A percentile compares a stretch with the other conserved stretches of the same genome.
These are phyloP conservation scores for Sclerotinia minor DNA, from an alignment of 2,329 filamentous ascomycete genomes.

Conservation along the genomic window DNA sequence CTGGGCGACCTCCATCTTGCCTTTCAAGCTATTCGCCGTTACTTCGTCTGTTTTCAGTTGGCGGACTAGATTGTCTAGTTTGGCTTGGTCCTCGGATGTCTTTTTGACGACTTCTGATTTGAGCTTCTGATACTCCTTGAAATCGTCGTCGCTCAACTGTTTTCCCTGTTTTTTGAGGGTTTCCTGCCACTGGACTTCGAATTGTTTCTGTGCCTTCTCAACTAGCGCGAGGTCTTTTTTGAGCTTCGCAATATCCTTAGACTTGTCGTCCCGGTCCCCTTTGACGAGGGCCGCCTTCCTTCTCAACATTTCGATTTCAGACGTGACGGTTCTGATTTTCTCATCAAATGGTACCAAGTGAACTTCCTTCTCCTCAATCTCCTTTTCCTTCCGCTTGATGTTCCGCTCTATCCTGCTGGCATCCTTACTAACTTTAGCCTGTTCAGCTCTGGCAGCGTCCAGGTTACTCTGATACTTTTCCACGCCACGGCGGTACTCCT, in stretches of 20 bases:
- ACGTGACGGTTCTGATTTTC: slow-evolving; percentile 78
- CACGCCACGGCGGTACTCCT: slow-evolving; percentile 85
- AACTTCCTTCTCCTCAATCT: slow-evolving; percentile 83
- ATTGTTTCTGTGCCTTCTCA: slow-evolving; percentile 86
- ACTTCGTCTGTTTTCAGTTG: slow-evolving; percentile 91
- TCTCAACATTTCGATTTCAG: slow-evolving; percentile 67
- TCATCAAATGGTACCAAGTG: slow-evolving; percentile 86
- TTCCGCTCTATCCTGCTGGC: slow-evolving; percentile 79
- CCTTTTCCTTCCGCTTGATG: slow-evolving; percentile 83
- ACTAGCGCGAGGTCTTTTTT: slow-evolving; percentile 79
- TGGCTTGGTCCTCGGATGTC: slow-evolving; percentile 76
- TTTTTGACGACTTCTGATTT: slow-evolving; percentile 82
- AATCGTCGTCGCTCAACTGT: slow-evolving; percentile 79
- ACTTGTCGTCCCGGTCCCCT: slow-evolving; percentile 75
- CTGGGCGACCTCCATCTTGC: slow-evolving; percentile 79
- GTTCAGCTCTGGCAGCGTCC: slow-evolving; percentile 80
- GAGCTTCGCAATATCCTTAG: slow-evolving; percentile 66
- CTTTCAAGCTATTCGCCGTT: slow-evolving; percentile 83
- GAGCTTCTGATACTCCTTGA: slow-evolving; percentile 85
- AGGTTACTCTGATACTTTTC: slow-evolving; percentile 79
- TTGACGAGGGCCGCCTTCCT: slow-evolving; percentile 68
- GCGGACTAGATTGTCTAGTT: slow-evolving; percentile 81
- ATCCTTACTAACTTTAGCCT: slow-evolving; percentile 72
- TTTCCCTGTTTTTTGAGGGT: slow-evolving; percentile 83
- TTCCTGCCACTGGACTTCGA: slow-evolving; percentile 84